Evolutionary conservation across 2,329 filamentous ascomycete genomes (phyloP), one percentile per base, ranked within the genome.

Genomic region (Claviceps spartinae): DNA sequence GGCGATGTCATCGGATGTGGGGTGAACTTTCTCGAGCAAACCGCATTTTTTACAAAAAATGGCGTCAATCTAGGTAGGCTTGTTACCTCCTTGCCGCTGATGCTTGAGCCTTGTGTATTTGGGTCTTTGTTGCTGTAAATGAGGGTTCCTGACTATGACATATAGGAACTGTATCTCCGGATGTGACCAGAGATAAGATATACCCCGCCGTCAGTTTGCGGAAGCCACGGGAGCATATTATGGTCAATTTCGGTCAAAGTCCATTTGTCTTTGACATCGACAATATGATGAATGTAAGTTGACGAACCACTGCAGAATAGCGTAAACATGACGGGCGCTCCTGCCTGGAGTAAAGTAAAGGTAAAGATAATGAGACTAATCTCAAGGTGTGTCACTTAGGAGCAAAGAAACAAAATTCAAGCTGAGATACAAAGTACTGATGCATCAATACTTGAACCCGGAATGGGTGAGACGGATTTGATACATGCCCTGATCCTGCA

Each of bases 191-290:
- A 55, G 75, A 78, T 11, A 78, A 78, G 61, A 65, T 88, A n/a
- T 90, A 82, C 62, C 82, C 82, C 20, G 72, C 75, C 0, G 70
- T 85, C 24, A 81, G 82, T n/a, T 69, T 86, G 50, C 85, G 83
- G 62, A 82, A 78, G 61, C 66, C 74, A 1, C 78, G 79, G 45
- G 82, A 85, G 60, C 74, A 79, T 57, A 64, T 85, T 53, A 68
- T 73, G 54, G 78, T 74, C 57, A 86, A 86, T 61, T 85, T 86
- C 68, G 82, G 82, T 47, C 80, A 84, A 66, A 78, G 77, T 50
- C 85, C 86, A 3, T 97, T 97, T 66, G 77, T 88, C 45, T 98
- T 85, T 69, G 87, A 96, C 65, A 97, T 98, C 59, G 88, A 96
- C 66, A 78, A 79, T 54, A 79, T 93, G 75, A 84, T 95, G 72